Percentiles rank a stretch among this genome's conserved stretches.
Evolutionary conservation across 2,329 filamentous ascomycete species (phyloP).

Genomic region (Thielaviopsis populi): DNA sequence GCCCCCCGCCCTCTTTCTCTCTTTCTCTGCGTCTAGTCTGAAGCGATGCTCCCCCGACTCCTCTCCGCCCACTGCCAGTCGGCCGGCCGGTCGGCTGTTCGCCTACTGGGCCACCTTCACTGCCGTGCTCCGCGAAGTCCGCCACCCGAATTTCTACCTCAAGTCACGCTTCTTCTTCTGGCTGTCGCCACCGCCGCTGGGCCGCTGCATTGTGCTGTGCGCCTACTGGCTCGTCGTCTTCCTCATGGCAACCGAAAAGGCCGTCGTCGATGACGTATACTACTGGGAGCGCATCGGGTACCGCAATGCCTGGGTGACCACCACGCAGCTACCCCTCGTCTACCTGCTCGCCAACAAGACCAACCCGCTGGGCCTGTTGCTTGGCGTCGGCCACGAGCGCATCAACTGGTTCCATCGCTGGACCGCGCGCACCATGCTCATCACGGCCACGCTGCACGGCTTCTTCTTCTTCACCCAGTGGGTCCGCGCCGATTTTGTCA

Average conservation of each 20-base stretch:
- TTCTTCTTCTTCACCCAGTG: conserved; percentile 54
- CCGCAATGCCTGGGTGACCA: conserved; percentile 51
- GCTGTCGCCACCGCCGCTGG: conserved; percentile 43
- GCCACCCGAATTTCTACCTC: conserved; percentile 40
- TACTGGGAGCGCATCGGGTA: conserved; percentile 52
- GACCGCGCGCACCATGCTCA: conserved; percentile 52
- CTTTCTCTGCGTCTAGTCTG: conserved; percentile 26
- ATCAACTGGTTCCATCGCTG: conserved; percentile 62
- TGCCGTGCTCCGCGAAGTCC: conserved; percentile 39
- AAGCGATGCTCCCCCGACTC: conserved; percentile 31
- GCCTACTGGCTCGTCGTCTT: conserved; percentile 45
- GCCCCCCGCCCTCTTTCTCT: not conserved
- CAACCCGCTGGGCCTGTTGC: conserved; percentile 43
- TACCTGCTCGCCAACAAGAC: conserved; percentile 47
- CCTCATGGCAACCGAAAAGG: conserved; percentile 39
- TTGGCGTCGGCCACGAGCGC: conserved; percentile 50
- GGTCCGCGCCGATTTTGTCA: conserved; percentile 43
- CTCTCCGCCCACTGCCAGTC: conserved; percentile 33
- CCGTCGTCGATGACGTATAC: conserved; percentile 36
- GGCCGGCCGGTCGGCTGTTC: conserved; percentile 31
- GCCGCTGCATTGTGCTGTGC: conserved; percentile 38
- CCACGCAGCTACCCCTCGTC: conserved; percentile 49
- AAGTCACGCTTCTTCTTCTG: conserved; percentile 34
- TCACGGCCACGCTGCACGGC: conserved; percentile 54
- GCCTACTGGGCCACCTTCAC: conserved; percentile 45